phyloP scores from a whole-genome alignment of 2,329 filamentous ascomycete genomes.

The Cordyceps javanica region DNA sequence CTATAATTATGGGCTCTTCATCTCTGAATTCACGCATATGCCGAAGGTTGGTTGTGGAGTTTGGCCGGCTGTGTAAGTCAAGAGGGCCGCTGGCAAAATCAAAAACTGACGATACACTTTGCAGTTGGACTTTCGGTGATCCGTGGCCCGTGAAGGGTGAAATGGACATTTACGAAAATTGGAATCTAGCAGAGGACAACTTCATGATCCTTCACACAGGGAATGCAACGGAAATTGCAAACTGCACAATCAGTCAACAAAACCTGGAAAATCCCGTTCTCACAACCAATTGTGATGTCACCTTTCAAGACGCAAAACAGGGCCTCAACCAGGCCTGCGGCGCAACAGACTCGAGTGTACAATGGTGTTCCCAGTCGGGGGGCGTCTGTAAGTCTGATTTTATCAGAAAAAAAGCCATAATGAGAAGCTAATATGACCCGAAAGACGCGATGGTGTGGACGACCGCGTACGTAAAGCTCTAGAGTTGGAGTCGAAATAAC shows the following conservation, averaged over 20 bases:
- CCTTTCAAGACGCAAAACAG: background rate
- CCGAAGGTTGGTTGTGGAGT: constrained; percentile 58
- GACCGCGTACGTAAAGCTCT: constrained; percentile 34
- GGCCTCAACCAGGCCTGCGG: background rate
- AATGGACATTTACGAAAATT: constrained; percentile 61
- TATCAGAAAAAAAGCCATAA: too few relatives aligned
- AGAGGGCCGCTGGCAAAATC: too few relatives aligned
- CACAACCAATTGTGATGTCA: background rate
- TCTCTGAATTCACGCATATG: constrained; percentile 62
- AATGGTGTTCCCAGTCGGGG: background rate
- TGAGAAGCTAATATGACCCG: constrained; percentile 18
- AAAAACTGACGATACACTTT: background rate
- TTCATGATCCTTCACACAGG: constrained; percentile 52
- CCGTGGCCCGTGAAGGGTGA: constrained; percentile 56
- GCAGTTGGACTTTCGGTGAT: constrained; percentile 32
- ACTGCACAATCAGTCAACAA: constrained; percentile 21
- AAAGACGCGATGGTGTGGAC: constrained; percentile 39
- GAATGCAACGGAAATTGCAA: constrained; percentile 23
- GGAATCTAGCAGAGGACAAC: constrained; percentile 48
- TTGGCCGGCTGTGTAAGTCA: constrained; percentile 59
- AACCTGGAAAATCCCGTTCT: background rate
- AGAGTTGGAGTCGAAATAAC: constrained; percentile 28
- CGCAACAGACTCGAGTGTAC: background rate
- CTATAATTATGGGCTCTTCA: constrained; percentile 60
- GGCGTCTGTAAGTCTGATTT: constrained; percentile 2